Base-by-base conservation (phyloP, 306 rosid species). In the Fragaria vesca region DNA sequence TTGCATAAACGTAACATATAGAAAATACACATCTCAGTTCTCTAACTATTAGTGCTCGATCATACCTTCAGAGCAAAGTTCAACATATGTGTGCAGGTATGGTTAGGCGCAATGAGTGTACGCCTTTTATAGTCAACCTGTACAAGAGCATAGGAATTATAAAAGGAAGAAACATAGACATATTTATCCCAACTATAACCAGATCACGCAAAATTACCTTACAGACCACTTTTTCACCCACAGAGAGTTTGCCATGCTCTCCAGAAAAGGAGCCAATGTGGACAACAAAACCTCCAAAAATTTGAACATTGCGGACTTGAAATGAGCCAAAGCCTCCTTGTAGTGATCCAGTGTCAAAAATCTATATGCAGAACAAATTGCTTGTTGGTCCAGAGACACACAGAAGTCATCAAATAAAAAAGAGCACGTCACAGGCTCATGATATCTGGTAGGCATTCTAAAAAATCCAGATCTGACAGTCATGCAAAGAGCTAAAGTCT, bases 31-130 rank as follows among this genome's bases (percentile, higher is more conserved):
- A 32, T 65, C 20, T 30, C 43, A 75, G 42, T 46, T 76, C 15
- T 51, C 43, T 12, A 60, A 20, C 46, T 51, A 54, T 76, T 28
- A 71, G 40, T 28, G 71, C 66, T 75, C 65, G 42, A 69, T 65
- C 88, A 77, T 89, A 95, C 99, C 93, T 85, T 86, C n/a, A 95
- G 97, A 78, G 99, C 99, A 81, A 95, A 95, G 80, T 95, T 95
- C 88, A 95, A 88, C 86, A 95, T 93, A 79, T 95, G 99, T 1
- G 99, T 95, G 84, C 99, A 95, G 68, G 99, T 95, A 87, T 95
- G 99, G 80, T 95, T 95, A 42, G 99, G 99, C 45, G 99, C 98
- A 80, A 90, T 87, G 21, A 95, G 82, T 40, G 75, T 75, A 38
- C 99, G 98, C 81, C 99, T 90, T 75, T 68, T 88, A 36, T 91